These are phyloP conservation scores for Botrytis aclada DNA, from an alignment of 2,329 filamentous ascomycete genomes.

Conservation along the genomic window DNA sequence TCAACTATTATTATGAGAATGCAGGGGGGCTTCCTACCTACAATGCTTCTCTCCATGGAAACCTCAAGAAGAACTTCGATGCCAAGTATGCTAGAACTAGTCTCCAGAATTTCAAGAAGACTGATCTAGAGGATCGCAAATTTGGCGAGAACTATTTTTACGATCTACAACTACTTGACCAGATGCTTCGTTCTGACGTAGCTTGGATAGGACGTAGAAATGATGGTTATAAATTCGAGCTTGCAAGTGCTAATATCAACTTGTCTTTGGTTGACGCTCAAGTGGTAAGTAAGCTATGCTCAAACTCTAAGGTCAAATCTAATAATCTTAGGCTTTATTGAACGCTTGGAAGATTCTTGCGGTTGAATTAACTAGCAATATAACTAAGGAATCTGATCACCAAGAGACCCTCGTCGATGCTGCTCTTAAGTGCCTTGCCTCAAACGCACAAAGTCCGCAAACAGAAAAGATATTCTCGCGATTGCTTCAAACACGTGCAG, in stretches of 20 bases:
- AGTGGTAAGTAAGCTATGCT: conserved; percentile 55
- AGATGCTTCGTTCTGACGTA: conserved; percentile 72
- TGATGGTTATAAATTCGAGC: conserved; percentile 76
- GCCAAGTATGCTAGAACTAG: conserved; percentile 70
- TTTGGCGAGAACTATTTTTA: conserved; percentile 83
- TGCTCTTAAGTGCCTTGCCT: conserved; percentile 70
- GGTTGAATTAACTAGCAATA: conserved; percentile 70
- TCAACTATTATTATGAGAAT: conserved; percentile 77
- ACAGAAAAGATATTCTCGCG: conserved; percentile 79
- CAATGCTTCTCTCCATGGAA: conserved; percentile 81
- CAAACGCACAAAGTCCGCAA: conserved; percentile 70
- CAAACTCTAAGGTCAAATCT: conserved; percentile 22
- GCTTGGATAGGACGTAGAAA: conserved; percentile 69
- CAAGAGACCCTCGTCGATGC: conserved; percentile 53
- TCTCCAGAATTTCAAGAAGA: conserved; percentile 78
- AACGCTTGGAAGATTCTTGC: conserved; percentile 87
- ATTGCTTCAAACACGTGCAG: conserved; percentile 71
- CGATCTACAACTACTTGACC: conserved; percentile 69
- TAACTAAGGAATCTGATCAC: conserved; percentile 27
- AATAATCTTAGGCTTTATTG: conserved; percentile 63
- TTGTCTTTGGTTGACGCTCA: conserved; percentile 90
- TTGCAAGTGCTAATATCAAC: conserved; percentile 85
- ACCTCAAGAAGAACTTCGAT: conserved; percentile 81
- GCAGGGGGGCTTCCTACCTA: conserved; percentile 78
- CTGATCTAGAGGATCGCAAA: conserved; percentile 59